Conservation (phyloP, 768 basidiomycete species). For the Termitomyces sp. region DNA sequence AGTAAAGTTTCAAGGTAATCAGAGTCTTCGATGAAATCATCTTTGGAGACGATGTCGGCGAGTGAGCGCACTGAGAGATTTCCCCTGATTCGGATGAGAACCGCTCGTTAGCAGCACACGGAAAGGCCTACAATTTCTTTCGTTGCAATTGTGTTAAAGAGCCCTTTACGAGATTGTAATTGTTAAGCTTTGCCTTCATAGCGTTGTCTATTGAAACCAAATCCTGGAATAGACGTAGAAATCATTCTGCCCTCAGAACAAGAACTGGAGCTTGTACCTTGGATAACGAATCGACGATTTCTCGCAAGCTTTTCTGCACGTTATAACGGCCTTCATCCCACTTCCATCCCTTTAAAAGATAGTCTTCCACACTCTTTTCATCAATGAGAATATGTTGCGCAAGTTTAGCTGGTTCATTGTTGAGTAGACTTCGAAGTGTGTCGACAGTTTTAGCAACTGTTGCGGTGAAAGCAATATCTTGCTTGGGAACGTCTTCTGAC, state of each 20-base stretch:
- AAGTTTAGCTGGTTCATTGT: slow-evolving; percentile 78
- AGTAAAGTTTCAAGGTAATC: slow-evolving; percentile 92
- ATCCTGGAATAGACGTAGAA: slow-evolving; percentile 49
- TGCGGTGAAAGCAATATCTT: slow-evolving; percentile 80
- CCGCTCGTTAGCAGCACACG: background rate
- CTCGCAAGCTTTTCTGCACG: slow-evolving; percentile 71
- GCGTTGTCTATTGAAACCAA: slow-evolving; percentile 91
- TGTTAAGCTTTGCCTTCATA: slow-evolving; percentile 86
- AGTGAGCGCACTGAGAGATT: slow-evolving; percentile 91
- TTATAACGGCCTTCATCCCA: slow-evolving; percentile 96
- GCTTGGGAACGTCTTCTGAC: slow-evolving; percentile 91
- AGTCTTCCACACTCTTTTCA: slow-evolving; percentile 72
- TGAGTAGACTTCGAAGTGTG: slow-evolving; percentile 83
- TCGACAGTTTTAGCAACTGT: slow-evolving; percentile 92
- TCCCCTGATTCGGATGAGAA: slow-evolving; percentile 47
- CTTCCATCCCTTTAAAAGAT: slow-evolving; percentile 75
- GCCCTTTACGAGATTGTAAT: slow-evolving; percentile 93
- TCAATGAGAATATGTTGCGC: slow-evolving; percentile 75
- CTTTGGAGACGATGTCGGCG: slow-evolving; percentile 75
- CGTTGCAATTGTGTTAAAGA: slow-evolving; percentile 88
- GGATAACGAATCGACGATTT: slow-evolving; percentile 79
- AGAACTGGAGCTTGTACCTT: slow-evolving; percentile 48
- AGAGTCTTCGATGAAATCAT: slow-evolving; percentile 81
- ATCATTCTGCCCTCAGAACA: slow-evolving; percentile 1
- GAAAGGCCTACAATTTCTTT: slow-evolving; percentile 70